These are phyloP conservation scores for Cyberlindnera subsufficiens DNA, from an alignment of 805 yeast genomes.

Conservation along the genomic window DNA sequence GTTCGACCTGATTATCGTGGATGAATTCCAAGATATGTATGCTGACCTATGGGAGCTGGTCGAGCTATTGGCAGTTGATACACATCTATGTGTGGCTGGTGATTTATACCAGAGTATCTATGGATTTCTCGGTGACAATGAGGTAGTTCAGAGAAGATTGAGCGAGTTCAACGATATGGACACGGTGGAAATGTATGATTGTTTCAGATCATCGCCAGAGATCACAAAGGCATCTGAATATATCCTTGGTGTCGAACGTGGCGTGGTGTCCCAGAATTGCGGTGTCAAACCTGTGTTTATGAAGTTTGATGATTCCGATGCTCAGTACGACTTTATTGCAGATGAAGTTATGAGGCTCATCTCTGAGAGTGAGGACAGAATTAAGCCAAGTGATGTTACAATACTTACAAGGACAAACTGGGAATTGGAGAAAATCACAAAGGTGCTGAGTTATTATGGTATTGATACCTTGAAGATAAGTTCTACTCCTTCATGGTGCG, in stretches of 20 bases:
- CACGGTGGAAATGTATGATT: slow-evolving; percentile 36
- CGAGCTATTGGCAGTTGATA: slow-evolving; percentile 27
- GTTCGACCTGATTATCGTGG: slow-evolving; percentile 47
- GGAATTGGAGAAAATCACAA: slow-evolving; percentile 36
- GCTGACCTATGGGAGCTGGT: slow-evolving; percentile 43
- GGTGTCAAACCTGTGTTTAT: slow-evolving; percentile 14
- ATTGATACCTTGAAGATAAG: slow-evolving; percentile 39
- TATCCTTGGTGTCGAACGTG: slow-evolving; percentile 6
- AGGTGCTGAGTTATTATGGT: slow-evolving; percentile 34
- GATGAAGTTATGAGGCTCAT: slow-evolving; percentile 39
- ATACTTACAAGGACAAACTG: slow-evolving; percentile 47
- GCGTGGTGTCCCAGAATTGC: not conserved
- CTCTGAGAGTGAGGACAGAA: slow-evolving; percentile 33
- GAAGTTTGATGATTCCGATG: slow-evolving; percentile 24
- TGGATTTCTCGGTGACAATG: slow-evolving; percentile 53
- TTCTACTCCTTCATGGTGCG: slow-evolving; percentile 46
- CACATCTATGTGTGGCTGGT: slow-evolving; percentile 64
- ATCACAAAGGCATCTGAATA: slow-evolving; percentile 38
- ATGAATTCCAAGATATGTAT: slow-evolving; percentile 72
- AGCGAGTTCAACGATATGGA: slow-evolving; percentile 12
- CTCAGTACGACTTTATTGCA: slow-evolving; percentile 39
- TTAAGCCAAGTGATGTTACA: slow-evolving; percentile 44
- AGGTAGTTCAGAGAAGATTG: slow-evolving; percentile 25
- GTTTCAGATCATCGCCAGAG: slow-evolving; percentile 60
- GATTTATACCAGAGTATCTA: slow-evolving; percentile 70